A percentile compares a stretch with the other conserved stretches of the same genome.
These are phyloP conservation scores for Babesia sp. DNA, from an alignment of 169 alveolate species.

Conservation along the genomic window DNA sequence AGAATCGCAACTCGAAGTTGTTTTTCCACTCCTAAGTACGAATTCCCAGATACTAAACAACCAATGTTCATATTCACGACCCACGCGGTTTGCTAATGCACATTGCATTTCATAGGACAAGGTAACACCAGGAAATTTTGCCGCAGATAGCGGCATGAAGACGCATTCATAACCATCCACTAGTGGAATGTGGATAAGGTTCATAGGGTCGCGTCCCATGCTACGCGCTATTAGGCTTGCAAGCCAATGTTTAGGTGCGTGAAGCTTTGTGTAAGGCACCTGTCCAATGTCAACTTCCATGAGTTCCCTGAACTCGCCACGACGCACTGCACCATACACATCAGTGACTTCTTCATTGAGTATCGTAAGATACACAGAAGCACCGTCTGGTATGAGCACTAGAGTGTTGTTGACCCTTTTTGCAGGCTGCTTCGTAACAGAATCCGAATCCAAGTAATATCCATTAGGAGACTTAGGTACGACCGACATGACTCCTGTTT, in stretches of 20 bases:
- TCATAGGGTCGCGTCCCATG: constrained; percentile 27
- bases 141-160: constrained; percentile 60
- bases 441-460: background rate
- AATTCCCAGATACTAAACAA: constrained; percentile 52
- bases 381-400: constrained; percentile 9
- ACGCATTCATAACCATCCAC: constrained; percentile 45
- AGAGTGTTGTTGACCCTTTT: background rate
- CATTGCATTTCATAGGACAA: constrained; percentile 40
- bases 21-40: constrained; percentile 4
- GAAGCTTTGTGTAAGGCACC: constrained; percentile 26
- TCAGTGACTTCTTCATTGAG: constrained; percentile 26
- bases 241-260: constrained; percentile 52
- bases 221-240: constrained; percentile 32
- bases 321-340: constrained; percentile 10
- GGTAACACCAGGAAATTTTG: constrained; percentile 12
- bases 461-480: background rate
- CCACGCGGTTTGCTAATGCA: constrained; percentile 30
- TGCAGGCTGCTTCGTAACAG: background rate
- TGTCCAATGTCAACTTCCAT: constrained; percentile 27
- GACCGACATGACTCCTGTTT: background rate
- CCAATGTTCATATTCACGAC: constrained; percentile 56
- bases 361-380: constrained; percentile 35
- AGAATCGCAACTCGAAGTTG: background rate
- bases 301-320: constrained; percentile 34
- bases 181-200: constrained; percentile 39